Evolutionary conservation across 495 filamentous ascomycete genomes (phyloP), one percentile per base, ranked within the genome.

Genomic region (Talaromyces stipitatus): DNA sequence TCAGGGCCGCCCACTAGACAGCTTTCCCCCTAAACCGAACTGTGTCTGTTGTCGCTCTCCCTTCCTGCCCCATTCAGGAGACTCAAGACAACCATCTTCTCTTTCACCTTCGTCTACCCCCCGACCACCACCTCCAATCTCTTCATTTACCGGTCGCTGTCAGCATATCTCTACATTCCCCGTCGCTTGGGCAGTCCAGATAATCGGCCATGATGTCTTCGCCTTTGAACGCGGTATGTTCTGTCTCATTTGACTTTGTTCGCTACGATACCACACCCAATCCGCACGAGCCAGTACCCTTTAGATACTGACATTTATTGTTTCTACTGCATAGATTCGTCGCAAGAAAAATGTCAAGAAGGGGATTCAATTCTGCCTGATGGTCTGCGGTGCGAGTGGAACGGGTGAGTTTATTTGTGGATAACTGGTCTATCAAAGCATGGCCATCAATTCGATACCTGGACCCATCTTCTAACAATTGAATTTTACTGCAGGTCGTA

Each of bases 331-430:
- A 58, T 75, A 91, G 88, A 89, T 92, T 72, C 92, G 94, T 76
- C 86, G 91, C 70, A 98, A 98, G 92, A 98, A 98, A 85, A 97
- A 97, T 82, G 92, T 97, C 77, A 98, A 98, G 88, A 98, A 97
- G 87, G 94, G 94, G 63, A 97, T 98, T 68, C 95, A 97, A 81
- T 98, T 98, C 81, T 97, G 92, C 78, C 70, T 98, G 86, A 98
- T 98, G 94, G 94, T 98, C 64, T 97, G 95, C 72, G 94, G 94
- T 77, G 92, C 94, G 68, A 96, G 92, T 64, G 94, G 94, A 72
- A 97, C 94, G 72, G 92, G 92, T 97, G 84, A 64, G 83, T 77
- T 58, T 46, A 50, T 55, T 51, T 10, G 36, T 41, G 36, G 36
- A 6, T 41, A 41, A 14, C 18, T 41, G 36, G 36, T 41, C 36